phyloP scores from a whole-genome alignment of 2,329 filamentous ascomycete genomes.

The Chrysoporthe austroafricana region DNA sequence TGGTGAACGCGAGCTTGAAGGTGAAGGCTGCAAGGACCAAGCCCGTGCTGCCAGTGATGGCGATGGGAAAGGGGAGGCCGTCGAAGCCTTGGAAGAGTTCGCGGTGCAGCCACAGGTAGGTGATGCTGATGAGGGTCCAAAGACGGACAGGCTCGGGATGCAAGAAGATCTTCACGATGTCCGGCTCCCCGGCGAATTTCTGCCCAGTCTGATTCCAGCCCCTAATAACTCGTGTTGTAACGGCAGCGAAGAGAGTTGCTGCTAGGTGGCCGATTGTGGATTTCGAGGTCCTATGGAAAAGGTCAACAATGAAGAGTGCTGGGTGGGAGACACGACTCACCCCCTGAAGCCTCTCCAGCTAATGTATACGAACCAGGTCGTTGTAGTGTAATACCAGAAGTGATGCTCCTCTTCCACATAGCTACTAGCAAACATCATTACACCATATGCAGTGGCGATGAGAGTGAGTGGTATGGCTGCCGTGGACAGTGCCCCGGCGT shows the following conservation, averaged over 20 bases:
- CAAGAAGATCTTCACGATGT: slow-evolving; percentile 78
- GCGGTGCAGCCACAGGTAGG: slow-evolving; percentile 67
- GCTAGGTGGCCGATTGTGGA: slow-evolving; percentile 36
- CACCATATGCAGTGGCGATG: slow-evolving; percentile 66
- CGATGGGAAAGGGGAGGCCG: slow-evolving; percentile 46
- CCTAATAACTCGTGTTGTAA: slow-evolving; percentile 67
- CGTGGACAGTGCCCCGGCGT: slow-evolving; percentile 32
- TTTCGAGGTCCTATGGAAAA: slow-evolving; percentile 30
- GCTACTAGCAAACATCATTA: slow-evolving; percentile 97
- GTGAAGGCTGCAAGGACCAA: slow-evolving; percentile 63
- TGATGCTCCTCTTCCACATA: slow-evolving; percentile 99
- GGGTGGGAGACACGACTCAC: slow-evolving; percentile 35
- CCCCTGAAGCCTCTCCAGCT: slow-evolving; percentile 51
- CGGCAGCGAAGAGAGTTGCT: slow-evolving; percentile 53
- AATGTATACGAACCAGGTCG: slow-evolving; percentile 67
- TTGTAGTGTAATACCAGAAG: slow-evolving; percentile 93
- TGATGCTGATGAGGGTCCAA: slow-evolving; percentile 72
- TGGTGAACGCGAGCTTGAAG: slow-evolving; percentile 90
- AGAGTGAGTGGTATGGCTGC: slow-evolving; percentile 49
- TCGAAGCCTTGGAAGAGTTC: slow-evolving; percentile 48
- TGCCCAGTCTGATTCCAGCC: slow-evolving; percentile 98
- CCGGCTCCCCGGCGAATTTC: slow-evolving; percentile 88
- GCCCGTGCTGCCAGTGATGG: slow-evolving; percentile 46
- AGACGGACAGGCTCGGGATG: slow-evolving; percentile 66
- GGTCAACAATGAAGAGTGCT: slow-evolving; percentile 10